Conservation (phyloP, 108 stramenopile genomes). For the Conticribra guillardii region DNA sequence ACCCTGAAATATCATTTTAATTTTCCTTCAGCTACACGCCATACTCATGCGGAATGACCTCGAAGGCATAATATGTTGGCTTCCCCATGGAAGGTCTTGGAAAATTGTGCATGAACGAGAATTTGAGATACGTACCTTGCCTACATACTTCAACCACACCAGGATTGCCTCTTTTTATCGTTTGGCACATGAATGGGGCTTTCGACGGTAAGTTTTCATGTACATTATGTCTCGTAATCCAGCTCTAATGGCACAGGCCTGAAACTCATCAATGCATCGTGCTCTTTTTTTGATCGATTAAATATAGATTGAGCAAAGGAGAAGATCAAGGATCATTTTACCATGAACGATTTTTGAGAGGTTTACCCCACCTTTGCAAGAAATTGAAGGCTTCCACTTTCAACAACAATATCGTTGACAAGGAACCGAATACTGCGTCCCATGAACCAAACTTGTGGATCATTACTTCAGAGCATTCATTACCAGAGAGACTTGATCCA, state of each 20-base stretch:
- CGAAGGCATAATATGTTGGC: neutral
- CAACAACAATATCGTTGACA: neutral
- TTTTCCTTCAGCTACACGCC: neutral
- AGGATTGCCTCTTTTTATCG: neutral
- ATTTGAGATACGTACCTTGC: neutral
- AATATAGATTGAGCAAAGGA: neutral
- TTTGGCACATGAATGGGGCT: neutral
- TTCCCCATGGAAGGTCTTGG: neutral
- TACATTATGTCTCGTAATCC: no score
- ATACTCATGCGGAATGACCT: neutral
- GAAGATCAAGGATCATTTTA: neutral
- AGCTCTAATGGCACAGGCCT: neutral
- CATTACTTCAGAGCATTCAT: neutral
- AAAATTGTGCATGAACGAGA: neutral
- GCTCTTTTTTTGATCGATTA: neutral
- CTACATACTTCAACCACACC: neutral
- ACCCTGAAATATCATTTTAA: neutral
- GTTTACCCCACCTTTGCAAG: neutral
- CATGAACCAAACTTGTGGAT: neutral
- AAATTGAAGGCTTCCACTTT: neutral
- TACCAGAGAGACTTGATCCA: neutral
- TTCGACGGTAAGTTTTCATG: neutral
- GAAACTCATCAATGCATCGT: neutral
- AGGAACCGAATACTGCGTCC: neutral
- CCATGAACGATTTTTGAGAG: neutral